Conservation (phyloP, 1,284 basidiomycete genomes). For the Xerocomus nothofagi region DNA sequence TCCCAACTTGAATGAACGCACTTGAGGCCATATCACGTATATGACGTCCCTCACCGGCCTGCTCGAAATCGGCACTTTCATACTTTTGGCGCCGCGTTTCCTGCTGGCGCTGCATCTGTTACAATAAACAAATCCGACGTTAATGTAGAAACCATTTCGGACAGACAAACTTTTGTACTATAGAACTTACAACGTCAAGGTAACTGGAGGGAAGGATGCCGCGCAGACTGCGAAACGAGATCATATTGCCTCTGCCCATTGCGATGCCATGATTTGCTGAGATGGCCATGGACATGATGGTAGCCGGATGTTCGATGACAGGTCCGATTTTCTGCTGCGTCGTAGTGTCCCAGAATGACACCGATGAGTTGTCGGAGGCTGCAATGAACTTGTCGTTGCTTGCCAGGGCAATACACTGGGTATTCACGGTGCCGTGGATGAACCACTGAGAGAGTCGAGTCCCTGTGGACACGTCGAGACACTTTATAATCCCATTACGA, state of each 20-base stretch:
- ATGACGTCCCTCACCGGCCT: no score
- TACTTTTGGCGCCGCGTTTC: no score
- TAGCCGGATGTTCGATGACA: background rate
- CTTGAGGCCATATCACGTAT: no score
- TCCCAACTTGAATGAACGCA: no score
- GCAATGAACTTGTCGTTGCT: background rate
- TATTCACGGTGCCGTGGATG: conserved; percentile 1
- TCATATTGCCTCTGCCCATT: background rate
- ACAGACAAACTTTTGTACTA: no score
- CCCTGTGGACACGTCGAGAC: conserved; percentile 3
- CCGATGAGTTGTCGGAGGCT: background rate
- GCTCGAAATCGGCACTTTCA: no score
- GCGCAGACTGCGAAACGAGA: background rate
- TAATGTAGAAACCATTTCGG: no score
- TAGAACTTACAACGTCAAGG: no score
- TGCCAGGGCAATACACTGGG: background rate
- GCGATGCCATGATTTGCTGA: background rate
- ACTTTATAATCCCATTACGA: background rate
- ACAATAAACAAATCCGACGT: no score
- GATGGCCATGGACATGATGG: background rate
- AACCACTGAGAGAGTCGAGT: conserved; percentile 3
- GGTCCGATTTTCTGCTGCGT: background rate
- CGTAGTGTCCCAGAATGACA: background rate
- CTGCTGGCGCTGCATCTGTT: no score
- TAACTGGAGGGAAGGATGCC: background rate